Percentiles rank a stretch among this genome's conserved stretches.
Evolutionary conservation across 148 eudicot species (phyloP).

Genomic region (Rhododendron williamsianum): DNA sequence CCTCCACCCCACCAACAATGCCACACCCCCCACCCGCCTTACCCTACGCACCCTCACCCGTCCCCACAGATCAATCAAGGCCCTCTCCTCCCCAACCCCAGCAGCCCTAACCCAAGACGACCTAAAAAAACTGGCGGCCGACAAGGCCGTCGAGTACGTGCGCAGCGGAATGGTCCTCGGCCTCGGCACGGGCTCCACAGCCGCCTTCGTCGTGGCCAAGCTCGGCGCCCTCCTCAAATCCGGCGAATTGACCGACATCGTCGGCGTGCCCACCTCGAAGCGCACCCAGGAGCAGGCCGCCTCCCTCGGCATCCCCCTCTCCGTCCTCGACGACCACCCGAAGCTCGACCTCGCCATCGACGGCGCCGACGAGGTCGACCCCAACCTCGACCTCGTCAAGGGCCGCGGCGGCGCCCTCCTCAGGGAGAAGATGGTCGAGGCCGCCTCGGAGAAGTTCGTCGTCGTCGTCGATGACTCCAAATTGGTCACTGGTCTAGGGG

Average conservation of each 20-base stretch:
- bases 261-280: slow-evolving; percentile 84
- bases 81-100: slow-evolving; percentile 41
- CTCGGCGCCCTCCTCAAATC: slow-evolving; percentile 57
- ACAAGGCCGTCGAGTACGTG: slow-evolving; percentile 85
- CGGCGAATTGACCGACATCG: slow-evolving; percentile 56
- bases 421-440: slow-evolving; percentile 94
- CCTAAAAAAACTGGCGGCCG: slow-evolving; percentile 91
- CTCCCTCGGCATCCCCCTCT: slow-evolving; percentile 56
- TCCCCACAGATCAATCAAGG: slow-evolving; percentile 22
- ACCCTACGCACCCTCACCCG: slow-evolving; percentile 10
- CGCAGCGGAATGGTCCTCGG: slow-evolving; percentile 90
- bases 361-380: slow-evolving; percentile 96
- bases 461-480: slow-evolving; percentile 86
- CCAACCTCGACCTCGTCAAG: slow-evolving; percentile 75
- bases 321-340: slow-evolving; percentile 69
- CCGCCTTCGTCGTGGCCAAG: slow-evolving; percentile 76
- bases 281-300: slow-evolving; percentile 78
- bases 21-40: slow-evolving; percentile 16
- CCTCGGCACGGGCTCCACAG: slow-evolving; percentile 93
- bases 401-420: slow-evolving; percentile 90
- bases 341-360: slow-evolving; percentile 82
- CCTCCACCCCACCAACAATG: slow-evolving; percentile 8
- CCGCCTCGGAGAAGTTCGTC: slow-evolving; percentile 76
- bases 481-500: slow-evolving; percentile 67
- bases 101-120: slow-evolving; percentile 71